Percentiles rank a stretch among this genome's conserved stretches.
Evolutionary conservation across 768 basidiomycete species (phyloP).

Genomic region (Phlebiopsis gigantea): DNA sequence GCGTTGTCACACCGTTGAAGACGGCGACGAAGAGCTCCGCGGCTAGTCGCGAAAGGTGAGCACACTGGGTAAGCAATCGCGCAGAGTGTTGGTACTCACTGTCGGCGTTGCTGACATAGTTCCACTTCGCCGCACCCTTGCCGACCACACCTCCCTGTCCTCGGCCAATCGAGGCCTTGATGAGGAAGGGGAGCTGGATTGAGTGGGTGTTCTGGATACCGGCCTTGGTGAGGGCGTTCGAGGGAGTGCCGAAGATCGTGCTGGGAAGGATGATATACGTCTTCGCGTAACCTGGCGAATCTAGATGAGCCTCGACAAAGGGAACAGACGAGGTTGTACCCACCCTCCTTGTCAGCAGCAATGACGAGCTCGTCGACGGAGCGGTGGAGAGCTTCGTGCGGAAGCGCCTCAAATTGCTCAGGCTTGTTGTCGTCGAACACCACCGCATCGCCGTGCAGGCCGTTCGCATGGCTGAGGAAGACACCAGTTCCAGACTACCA

Average conservation of each 20-base stretch:
- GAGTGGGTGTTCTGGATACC: conserved; percentile 51
- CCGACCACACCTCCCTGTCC: conserved; percentile 50
- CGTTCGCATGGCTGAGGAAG: conserved; percentile 37
- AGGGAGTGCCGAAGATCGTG: conserved; percentile 54
- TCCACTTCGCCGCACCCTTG: conserved; percentile 54
- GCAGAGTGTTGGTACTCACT: conserved; percentile 28
- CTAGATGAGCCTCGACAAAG: conserved; percentile 33
- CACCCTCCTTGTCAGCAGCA: conserved; percentile 43
- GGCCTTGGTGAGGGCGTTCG: conserved; percentile 38
- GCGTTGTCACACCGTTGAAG: conserved; percentile 27
- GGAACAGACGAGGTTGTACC: not conserved
- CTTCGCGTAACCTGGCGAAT: conserved; percentile 42
- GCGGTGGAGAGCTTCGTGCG: conserved; percentile 40
- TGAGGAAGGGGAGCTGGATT: conserved; percentile 41
- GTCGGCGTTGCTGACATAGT: conserved; percentile 51
- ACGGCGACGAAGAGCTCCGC: conserved; percentile 32
- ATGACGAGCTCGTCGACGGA: conserved; percentile 43
- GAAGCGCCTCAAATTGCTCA: conserved; percentile 37
- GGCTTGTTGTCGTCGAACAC: conserved; percentile 46
- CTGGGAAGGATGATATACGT: conserved; percentile 48
- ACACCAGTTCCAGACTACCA: conserved; percentile 25
- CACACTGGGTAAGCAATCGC: not conserved
- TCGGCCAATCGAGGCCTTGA: conserved; percentile 39
- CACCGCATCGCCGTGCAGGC: conserved; percentile 29
- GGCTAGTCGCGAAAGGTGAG: conserved; percentile 26